These are phyloP conservation scores for Epichloe amarillans DNA, from an alignment of 2,329 filamentous ascomycete species.

Conservation along the genomic window DNA sequence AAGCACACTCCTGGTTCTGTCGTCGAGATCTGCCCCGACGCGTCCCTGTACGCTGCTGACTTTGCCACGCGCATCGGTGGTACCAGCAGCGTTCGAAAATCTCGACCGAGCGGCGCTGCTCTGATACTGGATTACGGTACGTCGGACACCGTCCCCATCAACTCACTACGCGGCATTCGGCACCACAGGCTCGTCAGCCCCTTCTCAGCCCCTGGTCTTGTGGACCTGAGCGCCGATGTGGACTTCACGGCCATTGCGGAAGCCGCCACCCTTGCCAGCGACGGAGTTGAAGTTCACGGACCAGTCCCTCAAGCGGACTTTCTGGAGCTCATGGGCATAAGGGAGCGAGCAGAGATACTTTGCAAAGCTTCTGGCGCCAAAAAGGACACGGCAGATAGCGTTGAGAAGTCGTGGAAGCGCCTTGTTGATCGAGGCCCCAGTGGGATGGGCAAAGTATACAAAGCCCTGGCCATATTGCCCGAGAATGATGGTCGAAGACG, in stretches of 20 bases:
- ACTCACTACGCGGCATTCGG: slow-evolving; percentile 82
- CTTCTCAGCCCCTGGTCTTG: slow-evolving; percentile 64
- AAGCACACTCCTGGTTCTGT: slow-evolving; percentile 54
- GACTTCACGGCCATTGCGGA: slow-evolving; percentile 85
- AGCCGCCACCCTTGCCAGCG: slow-evolving; percentile 59
- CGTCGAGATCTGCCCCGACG: slow-evolving; percentile 85
- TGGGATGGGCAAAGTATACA: slow-evolving; percentile 93
- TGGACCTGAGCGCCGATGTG: slow-evolving; percentile 85
- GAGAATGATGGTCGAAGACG: slow-evolving; percentile 59
- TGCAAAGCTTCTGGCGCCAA: slow-evolving; percentile 29
- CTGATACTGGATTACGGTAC: slow-evolving; percentile 96
- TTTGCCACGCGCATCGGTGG: slow-evolving; percentile 80
- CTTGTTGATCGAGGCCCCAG: slow-evolving; percentile 69
- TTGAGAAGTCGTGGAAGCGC: slow-evolving; percentile 66
- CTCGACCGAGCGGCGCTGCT: slow-evolving; percentile 63
- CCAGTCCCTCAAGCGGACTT: slow-evolving; percentile 79
- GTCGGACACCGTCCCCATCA: slow-evolving; percentile 61
- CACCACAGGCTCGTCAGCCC: slow-evolving; percentile 65
- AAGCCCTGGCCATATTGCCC: slow-evolving; percentile 80
- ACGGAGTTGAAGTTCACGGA: slow-evolving; percentile 80
- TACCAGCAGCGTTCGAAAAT: slow-evolving; percentile 38
- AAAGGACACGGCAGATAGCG: slow-evolving; percentile 39
- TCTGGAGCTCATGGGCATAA: slow-evolving; percentile 68
- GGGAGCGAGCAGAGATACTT: slow-evolving; percentile 59
- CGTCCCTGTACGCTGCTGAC: slow-evolving; percentile 63